Evolutionary conservation across 31 red algal species (phyloP).

Genomic region (Odonthalia washingtoniensis): DNA sequence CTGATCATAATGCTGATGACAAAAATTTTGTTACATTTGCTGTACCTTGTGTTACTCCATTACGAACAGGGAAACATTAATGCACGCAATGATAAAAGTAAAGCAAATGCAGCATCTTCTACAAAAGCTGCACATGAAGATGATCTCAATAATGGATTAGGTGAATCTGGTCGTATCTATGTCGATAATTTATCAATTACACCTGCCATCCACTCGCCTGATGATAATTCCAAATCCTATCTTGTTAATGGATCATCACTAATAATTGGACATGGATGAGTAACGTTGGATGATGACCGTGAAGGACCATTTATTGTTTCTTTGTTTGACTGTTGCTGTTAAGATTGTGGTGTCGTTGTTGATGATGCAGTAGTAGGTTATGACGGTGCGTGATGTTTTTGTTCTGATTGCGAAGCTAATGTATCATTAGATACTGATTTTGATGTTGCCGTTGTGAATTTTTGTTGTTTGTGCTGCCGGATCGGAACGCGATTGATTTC

Average conservation of each 20-base stretch:
- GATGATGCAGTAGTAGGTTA: no score
- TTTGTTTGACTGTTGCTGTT: no score
- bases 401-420: no score
- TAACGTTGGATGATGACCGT: no score
- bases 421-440: no score
- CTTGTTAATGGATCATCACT: conserved; percentile 86
- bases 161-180: conserved; percentile 76
- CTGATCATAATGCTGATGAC: conserved; percentile 57
- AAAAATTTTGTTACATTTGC: conserved; percentile 84
- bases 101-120: conserved; percentile 84
- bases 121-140: conserved; percentile 76
- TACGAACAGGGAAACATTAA: conserved; percentile 73
- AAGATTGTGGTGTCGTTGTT: no score
- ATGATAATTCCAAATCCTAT: conserved; percentile 90
- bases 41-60: conserved; percentile 64
- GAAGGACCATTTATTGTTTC: no score
- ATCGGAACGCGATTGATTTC: no score
- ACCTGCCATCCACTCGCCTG: conserved; percentile 86
- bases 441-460: no score
- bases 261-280: conserved; percentile 48
- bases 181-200: conserved; percentile 88
- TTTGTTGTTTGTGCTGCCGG: no score
- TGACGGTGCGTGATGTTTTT: no score
- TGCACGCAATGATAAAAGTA: conserved; percentile 75
- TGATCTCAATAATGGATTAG: conserved; percentile 59